Evolutionary conservation across 2,329 filamentous ascomycete genomes (phyloP).

Genomic region (Raffaelea arxii): DNA sequence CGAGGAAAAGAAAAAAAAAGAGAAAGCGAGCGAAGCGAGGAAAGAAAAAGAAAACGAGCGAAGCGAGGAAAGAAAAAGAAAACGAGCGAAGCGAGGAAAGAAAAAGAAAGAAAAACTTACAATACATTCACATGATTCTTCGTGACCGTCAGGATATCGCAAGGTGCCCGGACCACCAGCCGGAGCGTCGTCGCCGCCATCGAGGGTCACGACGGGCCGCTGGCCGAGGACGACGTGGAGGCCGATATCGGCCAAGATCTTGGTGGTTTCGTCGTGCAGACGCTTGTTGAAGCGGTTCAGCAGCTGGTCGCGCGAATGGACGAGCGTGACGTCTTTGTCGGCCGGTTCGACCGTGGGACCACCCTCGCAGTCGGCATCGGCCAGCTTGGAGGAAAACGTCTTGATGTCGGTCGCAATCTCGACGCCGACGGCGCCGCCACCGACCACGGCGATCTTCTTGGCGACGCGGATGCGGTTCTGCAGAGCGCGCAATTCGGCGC

Average conservation of each 20-base stretch:
- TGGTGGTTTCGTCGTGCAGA: constrained; percentile 20
- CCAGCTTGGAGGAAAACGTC: constrained; percentile 4
- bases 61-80: background rate
- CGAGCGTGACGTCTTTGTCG: constrained; percentile 43
- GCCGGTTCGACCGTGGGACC: constrained; percentile 31
- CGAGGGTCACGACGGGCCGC: constrained; percentile 29
- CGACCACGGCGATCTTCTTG: constrained; percentile 37
- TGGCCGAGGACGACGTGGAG: constrained; percentile 43
- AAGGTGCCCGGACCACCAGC: constrained; percentile 29
- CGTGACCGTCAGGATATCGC: constrained; percentile 26
- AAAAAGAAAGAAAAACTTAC: constrained; percentile 26
- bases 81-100: too few species aligned
- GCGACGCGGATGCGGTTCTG: constrained; percentile 35
- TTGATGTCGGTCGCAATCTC: constrained; percentile 53
- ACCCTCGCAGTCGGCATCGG: background rate
- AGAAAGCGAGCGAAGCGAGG: background rate
- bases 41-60: background rate
- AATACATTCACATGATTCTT: constrained; percentile 29
- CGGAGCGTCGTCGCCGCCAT: constrained; percentile 13
- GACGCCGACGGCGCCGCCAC: constrained; percentile 52
- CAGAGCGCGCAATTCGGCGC: constrained; percentile 31
- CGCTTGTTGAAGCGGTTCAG: constrained; percentile 30
- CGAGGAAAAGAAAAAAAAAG: background rate
- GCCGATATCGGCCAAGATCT: constrained; percentile 33
- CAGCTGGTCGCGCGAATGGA: constrained; percentile 44